Evolutionary conservation across 805 yeast genomes (phyloP).

Genomic region (Priceomyces melissophilus): DNA sequence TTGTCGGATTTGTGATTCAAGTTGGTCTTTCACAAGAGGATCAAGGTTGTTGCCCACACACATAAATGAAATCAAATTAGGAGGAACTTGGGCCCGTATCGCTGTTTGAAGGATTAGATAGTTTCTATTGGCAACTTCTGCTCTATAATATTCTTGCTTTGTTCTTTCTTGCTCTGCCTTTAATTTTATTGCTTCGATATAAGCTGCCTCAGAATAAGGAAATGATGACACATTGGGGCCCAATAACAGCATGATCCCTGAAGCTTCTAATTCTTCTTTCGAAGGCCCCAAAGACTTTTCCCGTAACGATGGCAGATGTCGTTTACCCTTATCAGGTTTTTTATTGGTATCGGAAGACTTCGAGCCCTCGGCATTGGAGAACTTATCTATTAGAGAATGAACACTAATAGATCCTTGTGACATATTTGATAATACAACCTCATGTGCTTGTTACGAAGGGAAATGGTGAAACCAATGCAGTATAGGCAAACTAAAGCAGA

Average conservation of each 20-base stretch:
- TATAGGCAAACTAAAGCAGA: too few species aligned
- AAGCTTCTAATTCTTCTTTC: constrained; percentile 5
- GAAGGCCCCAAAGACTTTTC: background rate
- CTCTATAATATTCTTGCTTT: constrained; percentile 69
- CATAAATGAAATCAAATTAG: constrained; percentile 57
- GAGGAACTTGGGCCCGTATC: constrained; percentile 58
- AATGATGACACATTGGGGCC: constrained; percentile 53
- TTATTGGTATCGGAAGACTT: constrained; percentile 5
- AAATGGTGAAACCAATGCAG: too few species aligned
- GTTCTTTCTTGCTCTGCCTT: constrained; percentile 76
- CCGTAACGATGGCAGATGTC: background rate
- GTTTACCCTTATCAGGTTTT: constrained; percentile 4
- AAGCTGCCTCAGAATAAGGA: constrained; percentile 56
- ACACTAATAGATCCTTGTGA: constrained; percentile 35
- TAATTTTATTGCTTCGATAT: constrained; percentile 55
- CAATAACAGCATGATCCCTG: constrained; percentile 35
- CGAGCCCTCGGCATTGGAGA: constrained; percentile 7
- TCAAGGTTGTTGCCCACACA: constrained; percentile 37
- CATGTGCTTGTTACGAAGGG: too few species aligned
- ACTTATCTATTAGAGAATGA: constrained; percentile 36
- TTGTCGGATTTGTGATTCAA: constrained; percentile 8
- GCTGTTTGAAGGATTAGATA: constrained; percentile 64
- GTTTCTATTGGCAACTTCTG: constrained; percentile 59
- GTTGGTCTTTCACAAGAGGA: constrained; percentile 8
- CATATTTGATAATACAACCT: constrained; percentile 2